Conservation (phyloP, 2,329 filamentous ascomycete genomes). For the Pseudogymnoascus sp. region DNA sequence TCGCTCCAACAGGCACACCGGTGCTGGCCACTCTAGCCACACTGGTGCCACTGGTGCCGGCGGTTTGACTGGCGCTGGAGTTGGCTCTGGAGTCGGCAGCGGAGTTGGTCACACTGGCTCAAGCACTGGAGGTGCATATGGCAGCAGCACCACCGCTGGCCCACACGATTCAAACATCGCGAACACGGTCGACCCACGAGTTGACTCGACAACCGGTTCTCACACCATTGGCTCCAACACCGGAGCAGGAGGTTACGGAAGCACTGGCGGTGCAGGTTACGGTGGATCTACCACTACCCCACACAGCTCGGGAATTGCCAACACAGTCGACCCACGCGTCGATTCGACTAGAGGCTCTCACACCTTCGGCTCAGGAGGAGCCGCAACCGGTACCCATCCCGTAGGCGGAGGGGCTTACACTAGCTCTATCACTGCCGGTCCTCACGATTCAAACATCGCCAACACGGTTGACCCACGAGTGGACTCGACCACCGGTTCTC, state of each 20-base stretch:
- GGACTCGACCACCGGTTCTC: constrained; percentile 17
- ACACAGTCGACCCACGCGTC: constrained; percentile 43
- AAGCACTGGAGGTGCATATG: constrained; percentile 10
- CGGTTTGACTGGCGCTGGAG: constrained; percentile 20
- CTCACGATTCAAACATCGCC: constrained; percentile 30
- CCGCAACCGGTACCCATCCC: not conserved
- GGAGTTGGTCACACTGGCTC: constrained; percentile 9
- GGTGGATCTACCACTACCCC: constrained; percentile 13
- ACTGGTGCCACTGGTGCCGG: constrained; percentile 11
- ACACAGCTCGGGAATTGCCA: constrained; percentile 27
- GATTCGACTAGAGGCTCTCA: constrained; percentile 40
- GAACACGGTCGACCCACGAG: constrained; percentile 45
- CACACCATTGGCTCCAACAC: constrained; percentile 9
- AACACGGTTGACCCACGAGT: constrained; percentile 35
- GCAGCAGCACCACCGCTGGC: constrained; percentile 32
- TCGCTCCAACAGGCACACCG: constrained; percentile 5
- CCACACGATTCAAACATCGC: constrained; percentile 41
- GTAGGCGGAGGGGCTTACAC: not conserved
- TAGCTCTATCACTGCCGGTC: constrained; percentile 25
- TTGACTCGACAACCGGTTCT: constrained; percentile 37
- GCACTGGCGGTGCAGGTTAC: not conserved
- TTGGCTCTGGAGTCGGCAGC: constrained; percentile 41
- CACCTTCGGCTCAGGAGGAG: constrained; percentile 12
- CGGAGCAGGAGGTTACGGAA: not conserved
- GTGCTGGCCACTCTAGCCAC: not conserved